These are phyloP conservation scores for Sporothrix schenckii DNA, from an alignment of 2,329 filamentous ascomycete species.

Conservation along the genomic window DNA sequence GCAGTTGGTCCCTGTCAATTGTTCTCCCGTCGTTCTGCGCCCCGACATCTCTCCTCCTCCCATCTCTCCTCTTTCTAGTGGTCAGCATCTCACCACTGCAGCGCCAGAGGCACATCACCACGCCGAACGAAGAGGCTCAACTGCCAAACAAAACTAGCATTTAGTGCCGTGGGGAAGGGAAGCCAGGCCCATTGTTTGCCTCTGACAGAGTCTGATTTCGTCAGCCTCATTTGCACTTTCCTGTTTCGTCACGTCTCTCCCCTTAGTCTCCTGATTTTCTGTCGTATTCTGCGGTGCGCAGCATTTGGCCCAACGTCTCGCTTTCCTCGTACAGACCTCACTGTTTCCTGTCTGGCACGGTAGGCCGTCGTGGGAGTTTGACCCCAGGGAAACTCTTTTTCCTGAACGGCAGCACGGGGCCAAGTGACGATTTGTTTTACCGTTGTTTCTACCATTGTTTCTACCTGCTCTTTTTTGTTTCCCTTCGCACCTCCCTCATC, in stretches of 20 bases:
- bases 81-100: background rate
- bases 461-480: constrained; percentile 4
- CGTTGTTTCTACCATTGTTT: too few species aligned
- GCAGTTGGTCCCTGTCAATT: too few species aligned
- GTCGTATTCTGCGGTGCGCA: background rate
- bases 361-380: background rate
- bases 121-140: background rate
- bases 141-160: constrained; percentile 11
- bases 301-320: background rate
- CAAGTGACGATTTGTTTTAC: background rate
- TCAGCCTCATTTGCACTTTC: constrained; percentile 20
- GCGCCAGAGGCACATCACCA: background rate
- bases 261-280: background rate
- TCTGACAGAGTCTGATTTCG: background rate
- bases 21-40: too few species aligned
- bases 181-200: background rate
- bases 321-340: background rate
- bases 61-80: background rate
- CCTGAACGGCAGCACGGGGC: background rate
- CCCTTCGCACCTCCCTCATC: background rate
- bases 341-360: constrained; percentile 11
- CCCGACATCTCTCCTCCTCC: too few species aligned
- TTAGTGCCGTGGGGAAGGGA: constrained; percentile 11
- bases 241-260: constrained; percentile 14
- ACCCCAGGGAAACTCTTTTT: background rate